Percentiles rank a stretch among this genome's conserved stretches.
phyloP scores from a whole-genome alignment of 192 early-diverging fungal species.

The Coemansia sp. region DNA sequence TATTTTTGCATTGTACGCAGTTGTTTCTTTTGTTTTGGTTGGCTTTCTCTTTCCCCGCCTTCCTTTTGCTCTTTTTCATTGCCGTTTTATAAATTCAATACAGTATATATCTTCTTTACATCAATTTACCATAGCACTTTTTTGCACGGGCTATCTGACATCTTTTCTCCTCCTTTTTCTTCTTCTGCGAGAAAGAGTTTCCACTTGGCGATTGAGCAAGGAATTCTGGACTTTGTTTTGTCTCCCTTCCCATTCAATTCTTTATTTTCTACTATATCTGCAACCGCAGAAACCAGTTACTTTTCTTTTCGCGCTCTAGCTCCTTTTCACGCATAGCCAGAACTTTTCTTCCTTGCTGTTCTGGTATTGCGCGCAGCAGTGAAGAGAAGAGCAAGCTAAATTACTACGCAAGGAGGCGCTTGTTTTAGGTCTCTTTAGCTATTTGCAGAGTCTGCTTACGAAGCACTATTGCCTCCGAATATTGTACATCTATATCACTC shows the following conservation, averaged over 20 bases:
- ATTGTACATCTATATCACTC: not conserved
- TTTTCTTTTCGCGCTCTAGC: not conserved
- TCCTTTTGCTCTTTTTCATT: not conserved
- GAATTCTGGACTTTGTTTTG: not conserved
- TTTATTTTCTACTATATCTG: not conserved
- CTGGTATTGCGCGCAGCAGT: not conserved
- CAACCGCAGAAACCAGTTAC: not conserved
- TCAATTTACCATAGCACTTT: not conserved
- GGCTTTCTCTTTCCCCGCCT: conserved; percentile 9
- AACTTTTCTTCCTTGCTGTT: not conserved
- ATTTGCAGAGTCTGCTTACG: not conserved
- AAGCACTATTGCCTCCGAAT: not conserved
- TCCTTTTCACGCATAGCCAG: not conserved
- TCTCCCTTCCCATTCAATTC: not conserved
- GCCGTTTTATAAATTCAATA: no score
- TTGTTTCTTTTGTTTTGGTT: not conserved
- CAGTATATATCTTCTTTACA: no score
- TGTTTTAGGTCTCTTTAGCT: not conserved
- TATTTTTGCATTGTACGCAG: conserved; percentile 2
- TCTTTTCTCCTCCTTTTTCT: not conserved
- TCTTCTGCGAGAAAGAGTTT: no score
- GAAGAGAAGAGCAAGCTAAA: not conserved
- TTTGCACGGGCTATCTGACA: not conserved
- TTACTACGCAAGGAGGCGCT: not conserved
- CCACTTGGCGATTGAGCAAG: not conserved